Conservation (phyloP, 1,139 yeast species). For the Kurtzmaniella quercitrusa region DNA sequence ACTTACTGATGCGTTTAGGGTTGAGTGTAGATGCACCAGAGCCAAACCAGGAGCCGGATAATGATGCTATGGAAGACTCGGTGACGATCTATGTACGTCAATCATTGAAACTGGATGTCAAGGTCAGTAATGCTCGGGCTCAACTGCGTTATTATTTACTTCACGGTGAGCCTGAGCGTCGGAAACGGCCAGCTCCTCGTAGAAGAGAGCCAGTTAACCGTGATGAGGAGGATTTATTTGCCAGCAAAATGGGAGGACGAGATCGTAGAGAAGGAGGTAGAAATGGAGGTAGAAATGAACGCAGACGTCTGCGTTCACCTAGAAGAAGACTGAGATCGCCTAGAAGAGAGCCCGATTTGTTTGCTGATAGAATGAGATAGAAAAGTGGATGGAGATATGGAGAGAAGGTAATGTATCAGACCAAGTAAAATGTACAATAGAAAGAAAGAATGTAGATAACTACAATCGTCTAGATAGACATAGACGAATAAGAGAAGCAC, state of each 20-base stretch:
- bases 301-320: slow-evolving; percentile 9
- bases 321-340: slow-evolving; percentile 9
- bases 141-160: slow-evolving; percentile 64
- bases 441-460: neutral
- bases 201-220: slow-evolving; percentile 5
- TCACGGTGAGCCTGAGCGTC: slow-evolving; percentile 71
- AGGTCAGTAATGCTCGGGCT: slow-evolving; percentile 54
- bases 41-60: slow-evolving; percentile 11
- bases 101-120: slow-evolving; percentile 52
- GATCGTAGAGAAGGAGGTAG: slow-evolving; percentile 6
- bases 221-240: slow-evolving; percentile 38
- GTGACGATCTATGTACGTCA: slow-evolving; percentile 44
- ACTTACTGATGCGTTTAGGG: slow-evolving; percentile 29
- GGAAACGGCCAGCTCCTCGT: slow-evolving; percentile 7
- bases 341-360: slow-evolving; percentile 33
- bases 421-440: neutral
- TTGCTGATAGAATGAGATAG: slow-evolving; percentile 25
- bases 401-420: neutral
- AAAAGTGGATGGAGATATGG: neutral
- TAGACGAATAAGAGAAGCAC: neutral
- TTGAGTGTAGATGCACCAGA: slow-evolving; percentile 12
- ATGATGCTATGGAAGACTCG: slow-evolving; percentile 34
- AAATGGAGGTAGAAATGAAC: neutral
- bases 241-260: slow-evolving; percentile 17
- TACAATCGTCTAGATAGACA: no score